Conservation (phyloP, 441 rosid species). For the Erodium chrysanthum region DNA sequence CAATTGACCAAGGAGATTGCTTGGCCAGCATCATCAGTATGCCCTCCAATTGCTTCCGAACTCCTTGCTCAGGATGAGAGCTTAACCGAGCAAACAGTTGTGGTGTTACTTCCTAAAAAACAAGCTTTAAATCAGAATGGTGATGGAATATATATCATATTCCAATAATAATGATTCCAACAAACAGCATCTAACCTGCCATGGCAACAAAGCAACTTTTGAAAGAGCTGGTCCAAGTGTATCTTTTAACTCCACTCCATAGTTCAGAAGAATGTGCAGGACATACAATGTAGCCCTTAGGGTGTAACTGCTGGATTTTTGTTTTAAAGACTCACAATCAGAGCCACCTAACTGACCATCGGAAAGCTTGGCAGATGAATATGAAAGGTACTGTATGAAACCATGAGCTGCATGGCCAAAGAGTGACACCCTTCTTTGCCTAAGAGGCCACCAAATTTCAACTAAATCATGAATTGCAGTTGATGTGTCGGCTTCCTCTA, state of each 20-base stretch:
- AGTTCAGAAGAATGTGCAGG: slow-evolving; percentile 75
- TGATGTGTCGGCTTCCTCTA: slow-evolving; percentile 38
- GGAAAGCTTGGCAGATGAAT: slow-evolving; percentile 51
- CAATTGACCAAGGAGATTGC: slow-evolving; percentile 83
- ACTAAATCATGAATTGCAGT: slow-evolving; percentile 50
- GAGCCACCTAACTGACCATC: slow-evolving; percentile 41
- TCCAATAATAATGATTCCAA: slow-evolving; percentile 18
- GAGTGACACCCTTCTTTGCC: slow-evolving; percentile 79
- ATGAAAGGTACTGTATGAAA: slow-evolving; percentile 64
- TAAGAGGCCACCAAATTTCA: slow-evolving; percentile 79
- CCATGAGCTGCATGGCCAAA: slow-evolving; percentile 86
- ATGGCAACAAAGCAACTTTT: slow-evolving; percentile 69
- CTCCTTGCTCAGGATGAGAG: slow-evolving; percentile 85
- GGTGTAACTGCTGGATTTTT: slow-evolving; percentile 50
- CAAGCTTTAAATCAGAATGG: slow-evolving; percentile 16
- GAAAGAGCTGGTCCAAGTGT: slow-evolving; percentile 73
- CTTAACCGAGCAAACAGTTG: slow-evolving; percentile 92
- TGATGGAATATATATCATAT: slow-evolving; percentile 1
- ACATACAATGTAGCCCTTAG: slow-evolving; percentile 80
- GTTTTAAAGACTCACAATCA: slow-evolving; percentile 48
- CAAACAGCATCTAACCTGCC: slow-evolving; percentile 64
- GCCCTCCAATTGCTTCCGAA: slow-evolving; percentile 80
- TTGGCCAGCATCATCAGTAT: slow-evolving; percentile 79
- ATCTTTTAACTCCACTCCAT: slow-evolving; percentile 82
- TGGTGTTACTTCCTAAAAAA: slow-evolving; percentile 73